phyloP scores from a whole-genome alignment of 1,284 basidiomycete genomes.

The Heliocybe sulcata region DNA sequence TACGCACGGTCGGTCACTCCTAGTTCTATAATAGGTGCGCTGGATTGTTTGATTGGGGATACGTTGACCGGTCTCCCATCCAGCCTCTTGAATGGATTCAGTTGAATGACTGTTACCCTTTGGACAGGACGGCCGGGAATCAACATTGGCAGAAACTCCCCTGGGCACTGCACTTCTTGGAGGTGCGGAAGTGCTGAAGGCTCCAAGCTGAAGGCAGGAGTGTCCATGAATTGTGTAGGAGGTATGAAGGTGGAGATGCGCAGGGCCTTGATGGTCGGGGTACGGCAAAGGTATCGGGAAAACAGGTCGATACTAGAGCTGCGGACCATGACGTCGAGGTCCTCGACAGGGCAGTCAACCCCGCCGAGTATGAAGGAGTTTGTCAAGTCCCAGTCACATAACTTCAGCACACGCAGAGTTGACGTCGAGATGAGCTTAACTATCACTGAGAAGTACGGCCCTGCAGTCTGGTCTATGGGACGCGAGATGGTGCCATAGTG shows the following conservation, averaged over 20 bases:
- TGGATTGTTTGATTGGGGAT: neutral
- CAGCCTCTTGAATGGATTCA: neutral
- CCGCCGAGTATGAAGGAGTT: neutral
- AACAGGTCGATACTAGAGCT: neutral
- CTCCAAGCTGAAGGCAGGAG: neutral
- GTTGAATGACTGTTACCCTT: neutral
- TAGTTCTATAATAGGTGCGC: neutral
- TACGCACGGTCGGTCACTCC: neutral
- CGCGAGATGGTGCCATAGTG: neutral
- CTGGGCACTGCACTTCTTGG: neutral
- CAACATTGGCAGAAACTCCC: neutral
- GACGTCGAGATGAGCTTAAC: neutral
- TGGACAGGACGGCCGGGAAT: neutral
- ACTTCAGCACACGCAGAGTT: neutral
- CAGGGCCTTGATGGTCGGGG: neutral
- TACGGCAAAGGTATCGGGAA: neutral
- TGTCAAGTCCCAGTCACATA: neutral
- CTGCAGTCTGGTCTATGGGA: neutral
- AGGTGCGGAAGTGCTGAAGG: neutral
- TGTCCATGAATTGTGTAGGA: neutral
- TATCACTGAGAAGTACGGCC: neutral
- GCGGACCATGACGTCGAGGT: neutral
- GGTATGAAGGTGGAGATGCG: neutral
- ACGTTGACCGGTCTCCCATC: neutral
- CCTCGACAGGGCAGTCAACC: neutral